phyloP scores from a whole-genome alignment of 176 grass and related monocot species.

The Carex myosuroides region DNA sequence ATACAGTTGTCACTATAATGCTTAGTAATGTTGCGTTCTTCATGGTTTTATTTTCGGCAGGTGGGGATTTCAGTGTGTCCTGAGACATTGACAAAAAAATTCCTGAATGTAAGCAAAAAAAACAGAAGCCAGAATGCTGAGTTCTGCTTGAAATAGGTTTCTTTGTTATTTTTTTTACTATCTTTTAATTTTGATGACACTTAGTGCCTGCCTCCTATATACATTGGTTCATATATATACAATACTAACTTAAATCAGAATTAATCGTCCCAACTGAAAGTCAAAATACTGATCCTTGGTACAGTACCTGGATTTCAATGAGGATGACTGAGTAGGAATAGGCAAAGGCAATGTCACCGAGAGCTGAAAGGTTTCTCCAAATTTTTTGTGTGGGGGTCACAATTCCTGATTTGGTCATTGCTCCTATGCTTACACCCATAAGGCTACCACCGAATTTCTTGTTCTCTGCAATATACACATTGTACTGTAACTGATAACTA shows the following conservation, averaged over 20 bases:
- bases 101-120: neutral
- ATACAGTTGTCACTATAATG: slow-evolving; percentile 28
- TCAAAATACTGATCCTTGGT: neutral
- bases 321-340: slow-evolving; percentile 61
- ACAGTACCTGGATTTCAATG: slow-evolving; percentile 49
- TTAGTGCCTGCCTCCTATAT: neutral
- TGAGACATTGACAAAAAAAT: neutral
- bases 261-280: neutral
- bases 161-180: neutral
- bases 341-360: slow-evolving; percentile 60
- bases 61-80: slow-evolving; percentile 53
- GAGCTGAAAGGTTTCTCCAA: slow-evolving; percentile 46
- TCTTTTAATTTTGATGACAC: neutral
- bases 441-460: slow-evolving; percentile 24
- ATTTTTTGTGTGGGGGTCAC: slow-evolving; percentile 41
- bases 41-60: slow-evolving; percentile 43
- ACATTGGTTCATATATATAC: neutral
- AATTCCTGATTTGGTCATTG: slow-evolving; percentile 29
- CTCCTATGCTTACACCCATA: slow-evolving; percentile 36
- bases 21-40: slow-evolving; percentile 33
- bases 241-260: neutral
- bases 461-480: slow-evolving; percentile 27
- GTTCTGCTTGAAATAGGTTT: neutral
- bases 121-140: neutral
- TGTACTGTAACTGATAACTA: neutral